A percentile compares a stretch with the other conserved stretches of the same genome.
phyloP scores from a whole-genome alignment of 345 rosid species.

The Lepidium aucheri region DNA sequence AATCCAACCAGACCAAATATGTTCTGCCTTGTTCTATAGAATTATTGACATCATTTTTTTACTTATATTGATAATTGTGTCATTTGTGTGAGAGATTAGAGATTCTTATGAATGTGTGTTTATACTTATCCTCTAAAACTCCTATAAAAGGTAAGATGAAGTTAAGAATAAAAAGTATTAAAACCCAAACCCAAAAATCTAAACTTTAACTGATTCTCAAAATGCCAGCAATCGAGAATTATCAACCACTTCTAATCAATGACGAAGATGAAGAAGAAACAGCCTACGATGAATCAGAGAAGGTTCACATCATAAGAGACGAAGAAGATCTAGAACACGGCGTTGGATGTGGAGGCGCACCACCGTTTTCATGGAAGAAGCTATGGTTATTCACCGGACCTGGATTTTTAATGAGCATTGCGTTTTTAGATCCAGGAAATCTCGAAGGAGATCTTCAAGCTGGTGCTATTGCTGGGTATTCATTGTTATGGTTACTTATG shows the following conservation, averaged over 20 bases:
- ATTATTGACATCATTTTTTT: too few relatives aligned
- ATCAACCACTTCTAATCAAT: too few relatives aligned
- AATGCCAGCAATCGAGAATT: too few relatives aligned
- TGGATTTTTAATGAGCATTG: constrained; percentile 90
- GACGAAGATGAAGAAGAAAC: too few relatives aligned
- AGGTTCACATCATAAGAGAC: too few relatives aligned
- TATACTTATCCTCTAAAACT: background rate
- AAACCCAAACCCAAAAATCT: background rate
- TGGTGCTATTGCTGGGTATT: constrained; percentile 93
- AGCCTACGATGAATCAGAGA: too few relatives aligned
- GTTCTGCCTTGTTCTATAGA: too few relatives aligned
- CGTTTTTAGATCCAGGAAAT: constrained; percentile 92
- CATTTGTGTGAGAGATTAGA: background rate
- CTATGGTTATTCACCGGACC: constrained; percentile 94
- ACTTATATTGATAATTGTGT: background rate
- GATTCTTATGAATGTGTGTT: background rate
- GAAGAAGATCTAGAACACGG: too few relatives aligned
- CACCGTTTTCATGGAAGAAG: constrained; percentile 89
- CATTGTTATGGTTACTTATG: constrained; percentile 75
- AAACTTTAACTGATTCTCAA: too few relatives aligned
- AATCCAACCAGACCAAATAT: too few relatives aligned
- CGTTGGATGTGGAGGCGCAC: constrained; percentile 12
- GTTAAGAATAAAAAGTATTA: background rate
- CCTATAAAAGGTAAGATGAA: background rate
- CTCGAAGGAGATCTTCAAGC: constrained; percentile 94